Evolutionary conservation across 345 rosid species (phyloP), one percentile per base, ranked within the genome.

Genomic region (Zanthoxylum bungeanum): DNA sequence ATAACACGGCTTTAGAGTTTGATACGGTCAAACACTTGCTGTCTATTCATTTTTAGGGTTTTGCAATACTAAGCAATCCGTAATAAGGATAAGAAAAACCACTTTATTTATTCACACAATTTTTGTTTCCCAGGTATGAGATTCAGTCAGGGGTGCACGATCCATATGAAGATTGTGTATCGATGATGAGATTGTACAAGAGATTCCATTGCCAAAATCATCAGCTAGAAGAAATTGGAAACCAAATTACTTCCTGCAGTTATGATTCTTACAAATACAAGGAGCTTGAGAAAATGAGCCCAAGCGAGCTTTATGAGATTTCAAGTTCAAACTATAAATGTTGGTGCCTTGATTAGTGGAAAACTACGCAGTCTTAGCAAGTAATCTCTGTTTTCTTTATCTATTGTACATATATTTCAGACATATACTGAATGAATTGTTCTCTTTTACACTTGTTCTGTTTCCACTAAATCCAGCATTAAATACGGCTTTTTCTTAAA

Each of bases 131-230:
- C 77, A 92, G 95, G 68, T 88, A 88, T 64, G 82, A 82, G 64
- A 88, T 89, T 52, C 91, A 89, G 79, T 71, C 79, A 0, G 91
- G 85, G 64, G 55, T 66, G 55, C 95, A 85, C 67, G 83, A 86
- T 75, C 83, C 89, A 5, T 92, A 81, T 53, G 95, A 89, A 75
- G 95, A 92, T 79, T 83, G 85, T 53, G 85, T 86, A 9, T 79
- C 97, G 17, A 88, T 49, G 40, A 86, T 91, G 93, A 80, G 92
- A 76, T 77, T 92, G 60, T 92, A 89, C 84, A 89, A 84, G 82
- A 87, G 88, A 76, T 86, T 89, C 85, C 50, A 87, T 51, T 72
- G 67, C 27, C 89, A 82, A 69, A 81, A 83, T 61, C 90, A 92
- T 77, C 73, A 47, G 25, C 36, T n/a, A 22, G 75, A 65, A 69